phyloP scores from a whole-genome alignment of 2,329 filamentous ascomycete species.

The Aspergillus costaricaensis region DNA sequence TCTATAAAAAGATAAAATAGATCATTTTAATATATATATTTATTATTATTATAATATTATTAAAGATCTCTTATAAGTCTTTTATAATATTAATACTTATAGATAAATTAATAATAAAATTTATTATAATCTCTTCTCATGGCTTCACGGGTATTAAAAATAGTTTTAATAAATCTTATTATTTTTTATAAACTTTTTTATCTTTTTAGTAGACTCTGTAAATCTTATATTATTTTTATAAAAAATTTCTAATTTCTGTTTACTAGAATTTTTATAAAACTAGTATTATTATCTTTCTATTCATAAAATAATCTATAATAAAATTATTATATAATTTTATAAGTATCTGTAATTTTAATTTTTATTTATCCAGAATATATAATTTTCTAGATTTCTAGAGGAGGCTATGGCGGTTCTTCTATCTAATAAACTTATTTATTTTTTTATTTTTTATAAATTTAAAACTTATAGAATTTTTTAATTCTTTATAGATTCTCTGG shows the following conservation, averaged over 20 bases:
- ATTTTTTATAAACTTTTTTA: not conserved
- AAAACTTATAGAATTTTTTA: not conserved
- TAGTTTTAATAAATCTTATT: not conserved
- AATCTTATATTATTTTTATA: not conserved
- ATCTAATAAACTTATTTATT: not conserved
- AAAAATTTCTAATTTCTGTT: not conserved
- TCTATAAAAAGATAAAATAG: not conserved
- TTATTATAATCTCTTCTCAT: not conserved
- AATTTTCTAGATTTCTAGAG: not conserved
- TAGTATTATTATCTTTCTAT: not conserved
- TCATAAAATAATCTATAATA: not conserved
- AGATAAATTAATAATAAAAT: not conserved
- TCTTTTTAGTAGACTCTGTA: not conserved
- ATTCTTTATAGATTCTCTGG: not conserved
- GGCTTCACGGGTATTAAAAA: not conserved
- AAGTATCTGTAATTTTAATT: not conserved
- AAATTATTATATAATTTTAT: not conserved
- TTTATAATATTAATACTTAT: not conserved
- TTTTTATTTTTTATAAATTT: not conserved
- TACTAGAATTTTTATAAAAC: not conserved
- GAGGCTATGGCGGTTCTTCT: not conserved
- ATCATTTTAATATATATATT: not conserved
- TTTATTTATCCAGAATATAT: not conserved
- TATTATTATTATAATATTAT: not conserved
- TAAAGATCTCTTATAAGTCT: not conserved